These are phyloP conservation scores for Aegilops longissima DNA, from an alignment of 176 grass and related monocot genomes.

Conservation along the genomic window DNA sequence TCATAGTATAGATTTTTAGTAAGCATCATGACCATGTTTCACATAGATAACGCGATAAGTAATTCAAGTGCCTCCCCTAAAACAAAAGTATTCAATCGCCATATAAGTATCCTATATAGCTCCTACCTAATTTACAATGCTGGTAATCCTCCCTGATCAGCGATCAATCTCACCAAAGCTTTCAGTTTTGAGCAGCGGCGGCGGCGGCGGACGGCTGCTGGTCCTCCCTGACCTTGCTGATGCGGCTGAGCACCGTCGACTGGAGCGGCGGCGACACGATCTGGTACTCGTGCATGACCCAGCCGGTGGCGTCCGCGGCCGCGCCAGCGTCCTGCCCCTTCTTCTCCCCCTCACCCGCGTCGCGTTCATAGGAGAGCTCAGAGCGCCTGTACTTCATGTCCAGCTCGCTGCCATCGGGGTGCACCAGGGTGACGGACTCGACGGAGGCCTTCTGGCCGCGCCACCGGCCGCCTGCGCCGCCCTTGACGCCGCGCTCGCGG, in stretches of 20 bases:
- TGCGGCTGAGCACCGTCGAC: neutral
- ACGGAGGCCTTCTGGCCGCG: neutral
- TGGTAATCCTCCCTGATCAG: neutral
- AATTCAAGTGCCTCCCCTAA: neutral
- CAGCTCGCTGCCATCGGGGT: neutral
- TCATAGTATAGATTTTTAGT: too few species aligned
- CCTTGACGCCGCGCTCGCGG: neutral
- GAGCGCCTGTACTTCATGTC: neutral
- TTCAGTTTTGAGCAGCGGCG: neutral
- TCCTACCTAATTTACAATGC: neutral
- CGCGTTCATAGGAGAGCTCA: neutral
- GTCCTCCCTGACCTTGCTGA: neutral
- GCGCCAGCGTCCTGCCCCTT: neutral
- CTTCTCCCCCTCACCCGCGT: neutral
- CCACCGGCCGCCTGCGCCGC: neutral
- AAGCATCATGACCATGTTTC: too few species aligned
- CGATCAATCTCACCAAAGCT: neutral
- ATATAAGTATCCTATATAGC: neutral
- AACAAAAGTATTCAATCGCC: neutral
- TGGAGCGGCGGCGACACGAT: neutral
- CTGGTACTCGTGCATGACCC: slow-evolving; percentile 24
- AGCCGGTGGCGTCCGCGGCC: neutral
- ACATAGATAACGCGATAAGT: neutral
- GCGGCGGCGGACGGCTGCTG: neutral
- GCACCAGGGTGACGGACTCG: neutral